A percentile compares a stretch with the other conserved stretches of the same genome.
Evolutionary conservation across 352 stramenopile species (phyloP).

Genomic region (Globisporangium okanoganense): DNA sequence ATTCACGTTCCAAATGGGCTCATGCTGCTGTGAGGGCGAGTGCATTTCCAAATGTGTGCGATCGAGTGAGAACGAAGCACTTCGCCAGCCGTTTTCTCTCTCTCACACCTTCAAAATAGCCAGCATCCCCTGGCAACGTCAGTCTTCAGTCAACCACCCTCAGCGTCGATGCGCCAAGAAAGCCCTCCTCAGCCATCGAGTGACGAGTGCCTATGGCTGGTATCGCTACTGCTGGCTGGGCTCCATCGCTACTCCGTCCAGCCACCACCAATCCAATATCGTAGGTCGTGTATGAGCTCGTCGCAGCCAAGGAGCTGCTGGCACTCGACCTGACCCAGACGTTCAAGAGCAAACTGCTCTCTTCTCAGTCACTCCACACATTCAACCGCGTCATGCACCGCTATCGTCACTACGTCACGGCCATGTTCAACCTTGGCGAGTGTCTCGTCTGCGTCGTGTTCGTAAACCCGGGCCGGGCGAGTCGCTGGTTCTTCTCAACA

Average conservation of each 20-base stretch:
- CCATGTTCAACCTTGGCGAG: neutral
- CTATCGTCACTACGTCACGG: neutral
- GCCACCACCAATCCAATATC: neutral
- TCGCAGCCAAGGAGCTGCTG: neutral
- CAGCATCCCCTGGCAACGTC: too few species aligned
- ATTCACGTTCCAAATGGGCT: too few species aligned
- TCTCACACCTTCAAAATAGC: too few species aligned
- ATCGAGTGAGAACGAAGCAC: too few species aligned
- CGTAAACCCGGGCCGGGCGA: neutral
- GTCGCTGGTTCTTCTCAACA: neutral
- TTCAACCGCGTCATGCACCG: neutral
- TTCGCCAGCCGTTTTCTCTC: too few species aligned
- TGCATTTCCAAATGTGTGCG: too few species aligned
- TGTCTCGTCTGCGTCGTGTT: neutral
- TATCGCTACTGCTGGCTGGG: neutral
- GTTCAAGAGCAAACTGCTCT: neutral
- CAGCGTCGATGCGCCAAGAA: too few species aligned
- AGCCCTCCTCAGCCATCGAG: too few species aligned
- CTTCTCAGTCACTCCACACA: neutral
- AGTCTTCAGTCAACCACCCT: too few species aligned
- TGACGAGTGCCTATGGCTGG: too few species aligned
- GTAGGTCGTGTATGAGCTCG: neutral
- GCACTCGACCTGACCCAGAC: neutral
- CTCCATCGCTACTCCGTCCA: neutral
- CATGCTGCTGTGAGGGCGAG: too few species aligned